A percentile compares a stretch with the other conserved stretches of the same genome.
These are phyloP conservation scores for Amaranthus hypochondriacus DNA, from an alignment of 148 eudicot species.

Conservation along the genomic window DNA sequence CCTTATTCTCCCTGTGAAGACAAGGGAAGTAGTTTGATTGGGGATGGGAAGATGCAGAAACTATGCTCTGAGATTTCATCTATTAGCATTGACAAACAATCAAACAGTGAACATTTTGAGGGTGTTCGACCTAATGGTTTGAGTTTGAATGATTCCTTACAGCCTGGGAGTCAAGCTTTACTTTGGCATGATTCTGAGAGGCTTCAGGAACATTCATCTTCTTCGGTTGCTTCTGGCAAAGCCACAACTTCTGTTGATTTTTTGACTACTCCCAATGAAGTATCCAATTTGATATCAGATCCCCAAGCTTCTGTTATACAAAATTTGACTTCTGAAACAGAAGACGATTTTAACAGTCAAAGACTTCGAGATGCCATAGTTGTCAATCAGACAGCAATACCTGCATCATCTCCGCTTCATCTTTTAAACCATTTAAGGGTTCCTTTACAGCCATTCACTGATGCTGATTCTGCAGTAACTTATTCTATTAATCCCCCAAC, in stretches of 20 bases:
- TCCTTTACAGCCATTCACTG: conserved; percentile 30
- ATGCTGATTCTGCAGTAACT: conserved; percentile 27
- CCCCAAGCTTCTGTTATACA: conserved; percentile 27
- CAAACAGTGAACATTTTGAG: conserved; percentile 19
- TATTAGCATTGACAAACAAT: conserved; percentile 29
- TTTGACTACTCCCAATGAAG: conserved; percentile 17
- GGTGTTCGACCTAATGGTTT: conserved; percentile 26
- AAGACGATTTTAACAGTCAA: conserved; percentile 57
- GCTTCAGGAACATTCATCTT: conserved; percentile 30
- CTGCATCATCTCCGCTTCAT: conserved; percentile 42
- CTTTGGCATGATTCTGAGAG: conserved; percentile 30
- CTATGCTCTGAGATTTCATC: conserved; percentile 38
- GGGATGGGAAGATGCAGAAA: conserved; percentile 33
- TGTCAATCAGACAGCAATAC: conserved; percentile 29
- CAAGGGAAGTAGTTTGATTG: conserved; percentile 20
- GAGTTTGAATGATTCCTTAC: conserved; percentile 27
- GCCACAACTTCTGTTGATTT: conserved; percentile 25
- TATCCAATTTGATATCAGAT: conserved; percentile 32
- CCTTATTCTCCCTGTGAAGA: conserved; percentile 29
- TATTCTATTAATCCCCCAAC: conserved; percentile 25
- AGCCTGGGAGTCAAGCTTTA: conserved; percentile 25
- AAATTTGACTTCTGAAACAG: conserved; percentile 34
- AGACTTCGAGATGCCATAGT: conserved; percentile 57
- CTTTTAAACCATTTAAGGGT: conserved; percentile 29
- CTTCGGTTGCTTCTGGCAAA: conserved; percentile 22